Percentiles rank a stretch among this genome's conserved stretches.
Evolutionary conservation across 1,139 yeast species (phyloP).

Genomic region (Pneumocystis carinii): DNA sequence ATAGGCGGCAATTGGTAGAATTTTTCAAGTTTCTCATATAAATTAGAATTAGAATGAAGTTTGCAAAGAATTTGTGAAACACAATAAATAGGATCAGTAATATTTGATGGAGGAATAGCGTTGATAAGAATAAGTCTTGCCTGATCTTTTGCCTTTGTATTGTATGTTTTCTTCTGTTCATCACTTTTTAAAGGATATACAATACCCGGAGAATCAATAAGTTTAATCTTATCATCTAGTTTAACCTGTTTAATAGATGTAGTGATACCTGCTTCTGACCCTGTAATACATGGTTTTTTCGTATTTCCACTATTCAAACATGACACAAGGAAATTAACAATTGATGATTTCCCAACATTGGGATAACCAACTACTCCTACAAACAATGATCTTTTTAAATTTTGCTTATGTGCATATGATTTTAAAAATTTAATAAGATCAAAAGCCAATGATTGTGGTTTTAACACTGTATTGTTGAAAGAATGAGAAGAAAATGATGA

Average conservation of each 20-base stretch:
- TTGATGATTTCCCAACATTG: slow-evolving; percentile 87
- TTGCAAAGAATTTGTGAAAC: slow-evolving; percentile 63
- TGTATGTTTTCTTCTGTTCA: neutral
- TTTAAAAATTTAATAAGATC: slow-evolving; percentile 68
- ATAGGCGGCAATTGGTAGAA: slow-evolving; percentile 74
- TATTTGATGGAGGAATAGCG: slow-evolving; percentile 79
- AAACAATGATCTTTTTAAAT: slow-evolving; percentile 76
- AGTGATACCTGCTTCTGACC: slow-evolving; percentile 95
- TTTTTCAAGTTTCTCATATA: slow-evolving; percentile 59
- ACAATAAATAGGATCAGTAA: slow-evolving; percentile 73
- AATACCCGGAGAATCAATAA: slow-evolving; percentile 93
- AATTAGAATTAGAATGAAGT: slow-evolving; percentile 40
- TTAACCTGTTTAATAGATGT: slow-evolving; percentile 83
- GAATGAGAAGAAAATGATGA: slow-evolving; percentile 48
- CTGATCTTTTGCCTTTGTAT: slow-evolving; percentile 48
- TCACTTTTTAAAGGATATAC: slow-evolving; percentile 62
- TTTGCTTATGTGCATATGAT: slow-evolving; percentile 67
- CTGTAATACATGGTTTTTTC: slow-evolving; percentile 78
- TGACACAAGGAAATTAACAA: slow-evolving; percentile 74
- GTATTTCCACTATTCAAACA: slow-evolving; percentile 46
- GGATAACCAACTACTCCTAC: slow-evolving; percentile 97
- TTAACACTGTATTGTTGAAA: slow-evolving; percentile 50
- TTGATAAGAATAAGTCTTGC: slow-evolving; percentile 78
- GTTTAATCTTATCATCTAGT: slow-evolving; percentile 73
- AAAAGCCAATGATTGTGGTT: slow-evolving; percentile 57